Base-by-base conservation (phyloP, 2,329 filamentous ascomycete species). In the Hypoxylon sp. region DNA sequence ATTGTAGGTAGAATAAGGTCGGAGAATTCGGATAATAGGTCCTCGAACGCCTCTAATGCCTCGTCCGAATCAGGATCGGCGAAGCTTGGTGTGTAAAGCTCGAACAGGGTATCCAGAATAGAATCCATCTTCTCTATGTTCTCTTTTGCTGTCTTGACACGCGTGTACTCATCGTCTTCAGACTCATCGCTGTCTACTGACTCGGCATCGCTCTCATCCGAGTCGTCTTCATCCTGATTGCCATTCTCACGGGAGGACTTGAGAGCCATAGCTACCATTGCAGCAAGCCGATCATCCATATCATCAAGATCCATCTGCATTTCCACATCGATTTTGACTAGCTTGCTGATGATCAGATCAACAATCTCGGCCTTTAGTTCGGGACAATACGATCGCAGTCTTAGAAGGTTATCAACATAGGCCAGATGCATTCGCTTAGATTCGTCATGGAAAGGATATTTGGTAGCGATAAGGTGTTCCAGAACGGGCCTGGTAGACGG, bases 231-330 rank as follows among this genome's bases (percentile, higher is more conserved):
- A 3, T 83, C 81, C n/a, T 88, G 84, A 37, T 88, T 83, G 65
- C 84, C 79, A 8, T 79, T 77, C n/a, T 78, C 78, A 23, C 79
- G 73, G 30, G 79, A 74, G 54, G 76, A 75, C 43, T 79, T 76
- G 16, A 86, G 77, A 53, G 84, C 87, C 75, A 84, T 83, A 53
- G 92, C 84, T 16, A 95, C 87, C 56, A 89, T 88, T 23, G 94
- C 89, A 58, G 93, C 91, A 8, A 93, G 85, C 59, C 96, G 92
- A 68, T 98, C 95, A 67, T 97, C 95, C 66, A 97, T 82, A 72
- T 98, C 94, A 68, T 98, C 94, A 74, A 98, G 83, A 74, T 98
- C 94, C 52, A 94, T 87, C 79, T 97, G 95, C 78, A 98, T 96
- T 76, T 97, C 92, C 0, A 97, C 93, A 76, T 99, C 96, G 63